Evolutionary conservation across 106 monocot genomes (phyloP).

Genomic region (Ottelia alismoides): DNA sequence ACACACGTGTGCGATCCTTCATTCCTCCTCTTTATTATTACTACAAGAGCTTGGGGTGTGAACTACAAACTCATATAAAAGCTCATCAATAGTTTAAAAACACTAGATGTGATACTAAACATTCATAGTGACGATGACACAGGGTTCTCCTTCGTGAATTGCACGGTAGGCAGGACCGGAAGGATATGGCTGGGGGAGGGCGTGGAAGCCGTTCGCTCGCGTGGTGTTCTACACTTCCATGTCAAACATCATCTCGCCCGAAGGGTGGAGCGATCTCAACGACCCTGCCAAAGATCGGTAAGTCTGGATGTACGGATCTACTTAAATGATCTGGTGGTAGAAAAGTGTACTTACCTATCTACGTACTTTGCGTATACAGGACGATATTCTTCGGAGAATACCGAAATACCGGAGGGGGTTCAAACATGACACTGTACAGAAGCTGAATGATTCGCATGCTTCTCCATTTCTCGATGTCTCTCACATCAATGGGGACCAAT

Average conservation of each 20-base stretch:
- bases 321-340: neutral
- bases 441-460: constrained; percentile 58
- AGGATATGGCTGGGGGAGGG: constrained; percentile 71
- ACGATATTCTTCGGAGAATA: constrained; percentile 79
- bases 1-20: too few species aligned
- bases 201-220: constrained; percentile 75
- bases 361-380: constrained; percentile 18
- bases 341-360: neutral
- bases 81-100: too few species aligned
- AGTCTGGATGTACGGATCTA: neutral
- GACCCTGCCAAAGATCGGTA: constrained; percentile 69
- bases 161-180: constrained; percentile 73
- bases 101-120: constrained; percentile 56
- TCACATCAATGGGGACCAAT: constrained; percentile 61
- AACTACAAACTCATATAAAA: constrained; percentile 31
- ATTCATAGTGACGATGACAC: constrained; percentile 38
- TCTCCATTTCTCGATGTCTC: constrained; percentile 53
- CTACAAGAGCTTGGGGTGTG: constrained; percentile 35
- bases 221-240: constrained; percentile 68
- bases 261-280: constrained; percentile 93
- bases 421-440: constrained; percentile 25
- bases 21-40: neutral
- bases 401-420: constrained; percentile 56
- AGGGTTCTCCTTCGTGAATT: constrained; percentile 70
- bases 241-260: constrained; percentile 61